Evolutionary conservation across 768 basidiomycete species (phyloP).

Genomic region (Obba rivulosa): DNA sequence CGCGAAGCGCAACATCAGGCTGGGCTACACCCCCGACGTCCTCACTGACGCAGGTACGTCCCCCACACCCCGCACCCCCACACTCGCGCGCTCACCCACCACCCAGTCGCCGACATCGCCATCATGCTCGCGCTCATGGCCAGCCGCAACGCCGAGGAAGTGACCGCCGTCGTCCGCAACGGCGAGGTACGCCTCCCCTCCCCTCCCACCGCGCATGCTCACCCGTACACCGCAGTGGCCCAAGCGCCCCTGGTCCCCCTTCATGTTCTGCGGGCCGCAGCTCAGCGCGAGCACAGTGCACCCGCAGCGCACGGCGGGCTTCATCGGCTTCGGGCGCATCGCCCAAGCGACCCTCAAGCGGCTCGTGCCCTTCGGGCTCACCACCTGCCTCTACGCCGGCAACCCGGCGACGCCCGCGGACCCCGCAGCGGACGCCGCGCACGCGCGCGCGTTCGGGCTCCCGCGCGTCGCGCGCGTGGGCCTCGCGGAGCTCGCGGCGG

Average conservation of each 20-base stretch:
- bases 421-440: conserved; percentile 30
- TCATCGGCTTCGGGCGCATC: conserved; percentile 94
- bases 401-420: conserved; percentile 48
- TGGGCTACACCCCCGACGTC: conserved; percentile 94
- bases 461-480: conserved; percentile 47
- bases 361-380: conserved; percentile 79
- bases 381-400: conserved; percentile 61
- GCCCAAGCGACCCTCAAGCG: conserved; percentile 78
- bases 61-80: background rate
- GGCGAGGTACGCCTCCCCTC: conserved; percentile 49
- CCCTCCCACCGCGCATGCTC: background rate
- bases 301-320: conserved; percentile 68
- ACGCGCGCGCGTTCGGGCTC: conserved; percentile 21
- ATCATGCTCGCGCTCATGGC: conserved; percentile 96
- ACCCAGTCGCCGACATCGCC: conserved; percentile 81
- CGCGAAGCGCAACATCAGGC: conserved; percentile 52
- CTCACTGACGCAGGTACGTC: conserved; percentile 80
- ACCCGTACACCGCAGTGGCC: conserved; percentile 62
- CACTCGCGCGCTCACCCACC: background rate
- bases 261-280: conserved; percentile 80
- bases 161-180: conserved; percentile 56
- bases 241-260: conserved; percentile 71
- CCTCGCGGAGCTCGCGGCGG: conserved; percentile 61
- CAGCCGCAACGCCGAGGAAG: conserved; percentile 68
- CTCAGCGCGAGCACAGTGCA: conserved; percentile 48